Evolutionary conservation across 208 protist species (phyloP).

Genomic region (Strigomonas galati): DNA sequence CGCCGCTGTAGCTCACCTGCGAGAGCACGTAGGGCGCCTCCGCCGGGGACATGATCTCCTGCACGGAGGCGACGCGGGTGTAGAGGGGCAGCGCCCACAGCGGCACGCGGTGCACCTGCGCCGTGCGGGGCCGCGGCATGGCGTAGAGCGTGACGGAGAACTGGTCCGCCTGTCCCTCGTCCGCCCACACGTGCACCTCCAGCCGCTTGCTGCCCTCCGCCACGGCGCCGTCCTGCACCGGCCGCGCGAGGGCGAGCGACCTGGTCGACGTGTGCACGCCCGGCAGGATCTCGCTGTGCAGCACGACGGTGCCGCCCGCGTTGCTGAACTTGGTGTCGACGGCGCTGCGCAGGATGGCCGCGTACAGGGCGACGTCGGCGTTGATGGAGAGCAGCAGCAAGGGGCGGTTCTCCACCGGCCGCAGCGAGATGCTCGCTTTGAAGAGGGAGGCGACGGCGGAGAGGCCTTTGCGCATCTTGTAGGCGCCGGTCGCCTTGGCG

Average conservation of each 20-base stretch:
- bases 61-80: conserved; percentile 38
- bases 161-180: conserved; percentile 44
- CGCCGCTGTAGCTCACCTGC: conserved; percentile 40
- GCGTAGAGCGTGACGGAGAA: conserved; percentile 46
- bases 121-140: conserved; percentile 54
- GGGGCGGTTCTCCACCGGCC: conserved; percentile 38
- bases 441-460: conserved; percentile 69
- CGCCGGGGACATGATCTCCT: conserved; percentile 18
- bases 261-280: neutral
- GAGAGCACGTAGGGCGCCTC: conserved; percentile 38
- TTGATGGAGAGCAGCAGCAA: conserved; percentile 58
- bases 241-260: conserved; percentile 21
- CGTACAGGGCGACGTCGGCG: conserved; percentile 53
- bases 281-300: conserved; percentile 1
- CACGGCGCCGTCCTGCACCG: conserved; percentile 23
- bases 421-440: conserved; percentile 43
- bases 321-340: conserved; percentile 40
- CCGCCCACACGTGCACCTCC: conserved; percentile 52
- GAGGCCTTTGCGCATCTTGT: conserved; percentile 22
- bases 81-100: conserved; percentile 67
- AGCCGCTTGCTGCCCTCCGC: conserved; percentile 28
- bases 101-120: conserved; percentile 56
- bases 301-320: conserved; percentile 32
- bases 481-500: conserved; percentile 20
- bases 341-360: conserved; percentile 42